Evolutionary conservation across 768 basidiomycete genomes (phyloP).

Genomic region (Boletus edulis): DNA sequence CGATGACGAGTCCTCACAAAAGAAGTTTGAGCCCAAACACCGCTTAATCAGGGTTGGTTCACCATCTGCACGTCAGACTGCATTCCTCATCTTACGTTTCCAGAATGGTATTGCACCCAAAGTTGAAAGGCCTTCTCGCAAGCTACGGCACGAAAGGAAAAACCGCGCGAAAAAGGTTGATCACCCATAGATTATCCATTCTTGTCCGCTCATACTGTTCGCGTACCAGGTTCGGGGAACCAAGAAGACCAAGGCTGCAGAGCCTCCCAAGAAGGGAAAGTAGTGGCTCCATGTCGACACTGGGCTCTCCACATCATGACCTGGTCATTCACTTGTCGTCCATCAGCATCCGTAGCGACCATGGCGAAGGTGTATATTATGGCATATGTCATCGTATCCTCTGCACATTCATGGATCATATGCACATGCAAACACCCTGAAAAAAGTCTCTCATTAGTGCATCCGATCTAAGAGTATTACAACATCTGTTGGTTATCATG

Average conservation of each 20-base stretch:
- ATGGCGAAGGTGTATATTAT: slow-evolving; percentile 40
- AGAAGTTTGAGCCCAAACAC: slow-evolving; percentile 96
- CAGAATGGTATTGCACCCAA: slow-evolving; percentile 72
- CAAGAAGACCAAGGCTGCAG: slow-evolving; percentile 91
- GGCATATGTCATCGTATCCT: slow-evolving; percentile 36
- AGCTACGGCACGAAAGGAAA: slow-evolving; percentile 99
- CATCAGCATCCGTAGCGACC: slow-evolving; percentile 36
- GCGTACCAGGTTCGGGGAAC: slow-evolving; percentile 81
- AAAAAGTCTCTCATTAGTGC: slow-evolving; percentile 22
- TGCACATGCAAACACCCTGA: slow-evolving; percentile 22
- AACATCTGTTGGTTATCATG: slow-evolving; percentile 29
- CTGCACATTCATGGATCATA: slow-evolving; percentile 25
- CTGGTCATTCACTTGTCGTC: slow-evolving; percentile 22
- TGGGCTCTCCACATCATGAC: slow-evolving; percentile 14
- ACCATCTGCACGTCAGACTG: not conserved
- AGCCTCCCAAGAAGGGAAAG: slow-evolving; percentile 91
- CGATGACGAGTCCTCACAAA: slow-evolving; percentile 92
- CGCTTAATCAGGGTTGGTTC: slow-evolving; percentile 86
- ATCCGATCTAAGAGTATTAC: slow-evolving; percentile 31
- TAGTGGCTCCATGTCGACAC: slow-evolving; percentile 42
- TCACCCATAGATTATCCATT: slow-evolving; percentile 1
- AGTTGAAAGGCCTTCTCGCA: slow-evolving; percentile 89
- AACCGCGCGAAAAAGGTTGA: slow-evolving; percentile 98
- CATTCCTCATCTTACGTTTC: slow-evolving; percentile 2
- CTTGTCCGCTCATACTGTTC: slow-evolving; percentile 14